Conservation (phyloP, 179 eudicot species). For the Silene noctiflora region DNA sequence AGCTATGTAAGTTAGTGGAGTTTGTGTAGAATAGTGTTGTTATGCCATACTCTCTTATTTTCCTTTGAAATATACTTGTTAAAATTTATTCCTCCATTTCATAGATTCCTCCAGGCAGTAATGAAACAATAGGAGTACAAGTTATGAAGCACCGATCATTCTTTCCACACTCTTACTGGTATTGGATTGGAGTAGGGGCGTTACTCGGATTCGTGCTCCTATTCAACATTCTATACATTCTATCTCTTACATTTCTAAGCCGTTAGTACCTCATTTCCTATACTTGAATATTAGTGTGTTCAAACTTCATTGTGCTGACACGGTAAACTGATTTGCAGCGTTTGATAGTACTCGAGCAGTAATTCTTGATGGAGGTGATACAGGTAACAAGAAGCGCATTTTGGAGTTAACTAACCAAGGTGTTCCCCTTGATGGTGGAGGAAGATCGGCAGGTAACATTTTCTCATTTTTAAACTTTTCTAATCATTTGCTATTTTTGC, state of each 20-base stretch:
- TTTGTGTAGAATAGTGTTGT: neutral
- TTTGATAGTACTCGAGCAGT: conserved; percentile 3
- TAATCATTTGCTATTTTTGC: neutral
- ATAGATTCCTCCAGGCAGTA: conserved; percentile 23
- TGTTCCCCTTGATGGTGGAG: neutral
- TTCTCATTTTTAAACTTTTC: neutral
- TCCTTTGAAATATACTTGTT: neutral
- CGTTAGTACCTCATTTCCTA: conserved; percentile 25
- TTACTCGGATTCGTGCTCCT: conserved; percentile 34
- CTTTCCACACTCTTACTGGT: conserved; percentile 28
- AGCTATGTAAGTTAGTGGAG: conserved; percentile 17
- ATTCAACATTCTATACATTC: conserved; percentile 26
- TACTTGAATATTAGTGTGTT: neutral
- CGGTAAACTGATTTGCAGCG: neutral
- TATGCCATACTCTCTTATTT: neutral
- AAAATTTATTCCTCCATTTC: neutral
- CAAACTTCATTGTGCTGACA: conserved; percentile 6
- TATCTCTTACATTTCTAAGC: conserved; percentile 38
- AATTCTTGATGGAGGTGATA: conserved; percentile 7
- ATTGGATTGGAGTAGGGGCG: conserved; percentile 30
- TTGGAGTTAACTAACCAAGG: conserved; percentile 13
- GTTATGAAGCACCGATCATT: conserved; percentile 28
- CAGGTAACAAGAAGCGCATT: neutral
- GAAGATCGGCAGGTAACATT: neutral
- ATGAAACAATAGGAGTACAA: conserved; percentile 23